Percentiles rank a stretch among this genome's conserved stretches.
phyloP scores from a whole-genome alignment of 192 early-diverging fungal genomes.

The Paraglomus occultum region DNA sequence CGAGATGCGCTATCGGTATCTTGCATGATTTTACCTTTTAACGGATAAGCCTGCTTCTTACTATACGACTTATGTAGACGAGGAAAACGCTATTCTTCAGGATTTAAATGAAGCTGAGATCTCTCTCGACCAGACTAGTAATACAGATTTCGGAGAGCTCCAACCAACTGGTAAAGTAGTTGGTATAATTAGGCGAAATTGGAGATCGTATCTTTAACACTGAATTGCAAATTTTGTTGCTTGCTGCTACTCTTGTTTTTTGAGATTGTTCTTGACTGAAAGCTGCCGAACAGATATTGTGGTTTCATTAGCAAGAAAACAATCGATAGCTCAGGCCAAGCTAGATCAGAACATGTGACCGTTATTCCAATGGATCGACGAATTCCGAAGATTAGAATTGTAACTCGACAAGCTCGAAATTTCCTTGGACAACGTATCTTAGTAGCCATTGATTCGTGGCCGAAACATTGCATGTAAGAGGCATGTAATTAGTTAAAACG shows the following conservation, averaged over 20 bases:
- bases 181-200: conserved; percentile 92
- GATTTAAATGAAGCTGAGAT: conserved; percentile 52
- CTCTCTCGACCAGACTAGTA: conserved; percentile 67
- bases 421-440: conserved; percentile 86
- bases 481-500: not conserved
- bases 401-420: conserved; percentile 81
- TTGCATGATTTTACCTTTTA: not conserved
- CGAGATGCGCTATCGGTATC: conserved; percentile 63
- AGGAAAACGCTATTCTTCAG: conserved; percentile 37
- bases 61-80: conserved; percentile 30
- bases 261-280: not conserved
- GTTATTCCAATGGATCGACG: conserved; percentile 90
- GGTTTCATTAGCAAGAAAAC: conserved; percentile 82
- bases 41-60: not conserved
- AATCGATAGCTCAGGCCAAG: conserved; percentile 52
- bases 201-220: conserved; percentile 67
- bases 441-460: conserved; percentile 93
- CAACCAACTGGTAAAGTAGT: conserved; percentile 88
- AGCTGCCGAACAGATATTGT: conserved; percentile 54
- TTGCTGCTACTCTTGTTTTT: not conserved
- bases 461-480: conserved; percentile 63
- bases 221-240: not conserved
- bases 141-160: conserved; percentile 57
- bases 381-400: conserved; percentile 91
- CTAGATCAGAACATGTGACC: conserved; percentile 70